Percentiles rank a stretch among this genome's conserved stretches.
Conservation (phyloP, 305 asterid genomes). For the Fraxinus latifolia region DNA sequence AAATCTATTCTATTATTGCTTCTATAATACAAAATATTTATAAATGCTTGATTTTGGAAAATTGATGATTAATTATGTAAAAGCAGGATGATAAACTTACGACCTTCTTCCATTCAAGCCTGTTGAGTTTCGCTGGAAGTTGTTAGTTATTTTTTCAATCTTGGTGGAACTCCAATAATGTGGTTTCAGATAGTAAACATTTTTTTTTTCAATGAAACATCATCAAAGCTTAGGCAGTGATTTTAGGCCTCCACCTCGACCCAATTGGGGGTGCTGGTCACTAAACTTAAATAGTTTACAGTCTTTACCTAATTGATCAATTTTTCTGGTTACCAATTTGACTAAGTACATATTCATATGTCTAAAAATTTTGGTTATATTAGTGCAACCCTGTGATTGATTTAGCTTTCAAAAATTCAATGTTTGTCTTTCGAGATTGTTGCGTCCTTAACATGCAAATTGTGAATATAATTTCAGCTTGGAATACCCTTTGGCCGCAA, state of each 20-base stretch:
- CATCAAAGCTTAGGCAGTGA: too few relatives aligned
- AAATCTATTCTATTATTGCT: slow-evolving; percentile 40
- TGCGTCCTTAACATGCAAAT: slow-evolving; percentile 2
- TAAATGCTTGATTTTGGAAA: not conserved
- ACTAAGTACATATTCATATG: not conserved
- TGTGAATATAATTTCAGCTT: slow-evolving; percentile 49
- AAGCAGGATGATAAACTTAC: too few relatives aligned
- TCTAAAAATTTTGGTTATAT: not conserved
- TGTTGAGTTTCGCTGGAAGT: not conserved
- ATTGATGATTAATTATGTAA: not conserved
- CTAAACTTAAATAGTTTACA: not conserved
- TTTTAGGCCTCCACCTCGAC: too few relatives aligned
- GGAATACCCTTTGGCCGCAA: slow-evolving; percentile 95
- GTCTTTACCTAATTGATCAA: too few relatives aligned
- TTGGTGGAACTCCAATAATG: too few relatives aligned
- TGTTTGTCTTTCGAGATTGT: not conserved
- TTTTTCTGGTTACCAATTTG: not conserved
- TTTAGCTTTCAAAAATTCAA: not conserved
- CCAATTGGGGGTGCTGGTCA: not conserved
- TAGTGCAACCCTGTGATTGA: too few relatives aligned
- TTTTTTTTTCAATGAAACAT: too few relatives aligned
- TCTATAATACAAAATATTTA: not conserved
- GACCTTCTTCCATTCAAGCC: not conserved
- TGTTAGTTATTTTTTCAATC: too few relatives aligned
- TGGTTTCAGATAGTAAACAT: too few relatives aligned